These are phyloP conservation scores for Sporisorium graminicola DNA, from an alignment of 1,284 basidiomycete species.

Conservation along the genomic window DNA sequence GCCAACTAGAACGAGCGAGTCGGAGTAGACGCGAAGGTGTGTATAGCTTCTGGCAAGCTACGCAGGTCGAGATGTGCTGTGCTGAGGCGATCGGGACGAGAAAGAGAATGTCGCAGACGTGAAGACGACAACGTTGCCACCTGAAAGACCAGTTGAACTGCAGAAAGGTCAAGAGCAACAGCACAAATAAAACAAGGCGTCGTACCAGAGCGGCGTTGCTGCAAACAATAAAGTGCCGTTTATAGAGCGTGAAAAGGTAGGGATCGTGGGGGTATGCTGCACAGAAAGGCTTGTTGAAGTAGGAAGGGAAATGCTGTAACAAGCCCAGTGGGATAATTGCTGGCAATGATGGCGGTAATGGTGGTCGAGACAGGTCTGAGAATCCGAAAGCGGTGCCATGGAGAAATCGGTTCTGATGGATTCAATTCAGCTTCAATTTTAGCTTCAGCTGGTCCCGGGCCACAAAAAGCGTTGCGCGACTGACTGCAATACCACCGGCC, in stretches of 20 bases:
- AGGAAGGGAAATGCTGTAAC: not conserved
- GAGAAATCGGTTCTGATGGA: not conserved
- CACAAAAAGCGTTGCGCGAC: not conserved
- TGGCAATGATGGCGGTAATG: not conserved
- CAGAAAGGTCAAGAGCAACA: not conserved
- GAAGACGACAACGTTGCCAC: too few species aligned
- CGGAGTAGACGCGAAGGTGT: not conserved
- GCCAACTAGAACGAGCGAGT: not conserved
- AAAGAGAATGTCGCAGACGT: not conserved
- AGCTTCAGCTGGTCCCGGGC: not conserved
- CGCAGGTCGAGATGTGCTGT: not conserved
- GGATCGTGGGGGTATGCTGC: not conserved
- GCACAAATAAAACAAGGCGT: conserved; percentile 1
- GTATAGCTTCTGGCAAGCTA: not conserved
- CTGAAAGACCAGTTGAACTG: too few species aligned
- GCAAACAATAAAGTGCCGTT: conserved; percentile 2
- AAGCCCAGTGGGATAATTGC: not conserved
- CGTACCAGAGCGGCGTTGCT: not conserved
- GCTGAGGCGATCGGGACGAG: not conserved
- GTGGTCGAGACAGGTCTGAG: not conserved
- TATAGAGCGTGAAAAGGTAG: not conserved
- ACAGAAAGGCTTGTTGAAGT: not conserved
- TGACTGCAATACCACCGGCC: not conserved
- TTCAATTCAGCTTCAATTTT: not conserved
- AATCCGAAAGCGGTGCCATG: not conserved